A percentile compares a stretch with the other conserved stretches of the same genome.
Conservation (phyloP, 495 filamentous ascomycete genomes). For the Aspergillus wentii region DNA sequence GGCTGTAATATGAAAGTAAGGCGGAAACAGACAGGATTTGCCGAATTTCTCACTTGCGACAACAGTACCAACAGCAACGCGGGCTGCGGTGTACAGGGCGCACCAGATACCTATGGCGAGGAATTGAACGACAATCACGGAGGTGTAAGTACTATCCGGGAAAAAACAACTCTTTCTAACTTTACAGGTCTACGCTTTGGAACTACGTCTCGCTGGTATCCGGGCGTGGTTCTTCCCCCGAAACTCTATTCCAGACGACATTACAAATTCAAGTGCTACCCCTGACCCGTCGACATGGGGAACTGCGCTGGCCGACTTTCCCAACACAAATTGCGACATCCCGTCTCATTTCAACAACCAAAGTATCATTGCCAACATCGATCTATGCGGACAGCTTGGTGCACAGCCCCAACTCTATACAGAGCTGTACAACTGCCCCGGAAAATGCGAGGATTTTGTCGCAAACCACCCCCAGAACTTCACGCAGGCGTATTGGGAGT, state of each 20-base stretch:
- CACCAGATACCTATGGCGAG: conserved; percentile 29
- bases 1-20: conserved; percentile 44
- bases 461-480: conserved; percentile 32
- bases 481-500: conserved; percentile 48
- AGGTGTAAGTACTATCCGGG: too few relatives aligned
- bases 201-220: conserved; percentile 41
- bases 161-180: too few relatives aligned
- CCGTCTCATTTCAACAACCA: conserved; percentile 42
- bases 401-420: conserved; percentile 31
- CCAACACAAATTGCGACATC: conserved; percentile 45
- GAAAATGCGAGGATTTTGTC: conserved; percentile 36
- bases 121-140: conserved; percentile 43
- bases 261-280: conserved; percentile 10
- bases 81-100: conserved; percentile 40
- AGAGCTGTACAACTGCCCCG: conserved; percentile 38
- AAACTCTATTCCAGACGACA: conserved; percentile 31
- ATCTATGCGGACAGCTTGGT: conserved; percentile 41
- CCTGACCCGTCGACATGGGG: conserved; percentile 47
- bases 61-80: conserved; percentile 37
- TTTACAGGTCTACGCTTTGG: conserved; percentile 47
- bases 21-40: conserved; percentile 34
- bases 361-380: conserved; percentile 49
- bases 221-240: conserved; percentile 47
- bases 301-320: conserved; percentile 45
- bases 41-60: conserved; percentile 26